These are phyloP conservation scores for Nemophila menziesii DNA, from an alignment of 257 asterid genomes.

Conservation along the genomic window DNA sequence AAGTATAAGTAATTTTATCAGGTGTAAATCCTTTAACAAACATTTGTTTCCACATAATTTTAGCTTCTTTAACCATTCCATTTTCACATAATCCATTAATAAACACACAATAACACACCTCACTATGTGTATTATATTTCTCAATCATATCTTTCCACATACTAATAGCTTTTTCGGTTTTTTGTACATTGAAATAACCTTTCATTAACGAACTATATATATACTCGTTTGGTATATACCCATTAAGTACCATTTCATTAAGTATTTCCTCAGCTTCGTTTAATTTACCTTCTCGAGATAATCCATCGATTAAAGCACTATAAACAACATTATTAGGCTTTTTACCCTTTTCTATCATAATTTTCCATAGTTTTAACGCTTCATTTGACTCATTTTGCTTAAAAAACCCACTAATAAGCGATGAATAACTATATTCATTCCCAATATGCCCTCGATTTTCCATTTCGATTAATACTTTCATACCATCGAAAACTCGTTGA, in stretches of 20 bases:
- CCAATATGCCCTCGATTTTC: conserved; percentile 59
- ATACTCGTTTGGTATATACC: conserved; percentile 58
- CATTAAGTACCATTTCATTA: conserved; percentile 41
- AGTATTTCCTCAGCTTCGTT: conserved; percentile 52
- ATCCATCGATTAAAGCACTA: conserved; percentile 77
- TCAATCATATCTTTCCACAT: conserved; percentile 67
- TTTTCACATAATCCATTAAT: conserved; percentile 64
- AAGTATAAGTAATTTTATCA: conserved; percentile 75
- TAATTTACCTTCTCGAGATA: conserved; percentile 54
- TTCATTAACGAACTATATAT: conserved; percentile 69
- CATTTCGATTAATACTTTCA: conserved; percentile 42
- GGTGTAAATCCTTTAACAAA: conserved; percentile 54
- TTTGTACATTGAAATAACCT: conserved; percentile 69
- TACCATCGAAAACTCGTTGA: conserved; percentile 57
- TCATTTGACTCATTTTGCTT: conserved; percentile 53
- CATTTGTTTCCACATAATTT: conserved; percentile 68
- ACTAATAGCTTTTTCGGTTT: conserved; percentile 47
- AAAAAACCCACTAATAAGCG: conserved; percentile 77
- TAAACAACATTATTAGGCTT: conserved; percentile 68
- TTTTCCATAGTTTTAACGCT: conserved; percentile 51
- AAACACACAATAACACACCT: conserved; percentile 63
- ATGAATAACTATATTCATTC: conserved; percentile 59
- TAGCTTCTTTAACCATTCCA: conserved; percentile 67
- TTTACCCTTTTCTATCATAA: conserved; percentile 50
- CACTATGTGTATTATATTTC: conserved; percentile 33